These are phyloP conservation scores for Agaricus blazei DNA, from an alignment of 768 basidiomycete species.

Conservation along the genomic window DNA sequence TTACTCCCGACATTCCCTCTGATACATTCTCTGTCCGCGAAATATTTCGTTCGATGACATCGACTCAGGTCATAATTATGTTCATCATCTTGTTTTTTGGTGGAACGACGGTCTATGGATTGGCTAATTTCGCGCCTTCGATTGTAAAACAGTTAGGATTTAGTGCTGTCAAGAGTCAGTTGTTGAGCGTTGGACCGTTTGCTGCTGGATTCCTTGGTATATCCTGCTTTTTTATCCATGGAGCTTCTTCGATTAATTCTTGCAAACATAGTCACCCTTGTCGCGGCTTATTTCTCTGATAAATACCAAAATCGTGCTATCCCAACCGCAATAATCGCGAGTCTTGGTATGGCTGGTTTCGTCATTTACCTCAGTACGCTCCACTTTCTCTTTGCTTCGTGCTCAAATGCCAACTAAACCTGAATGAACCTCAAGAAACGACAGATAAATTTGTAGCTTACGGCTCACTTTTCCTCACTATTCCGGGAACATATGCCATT, in stretches of 20 bases:
- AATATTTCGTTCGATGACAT: slow-evolving; percentile 23
- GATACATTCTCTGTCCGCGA: slow-evolving; percentile 28
- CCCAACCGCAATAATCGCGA: no score
- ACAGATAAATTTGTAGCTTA: slow-evolving; percentile 21
- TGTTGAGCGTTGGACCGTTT: slow-evolving; percentile 38
- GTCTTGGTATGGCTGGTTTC: slow-evolving; percentile 16
- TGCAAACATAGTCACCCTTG: no score
- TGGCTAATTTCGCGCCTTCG: slow-evolving; percentile 32
- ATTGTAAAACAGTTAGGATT: slow-evolving; percentile 48
- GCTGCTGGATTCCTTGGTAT: slow-evolving; percentile 28
- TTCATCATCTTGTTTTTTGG: slow-evolving; percentile 30
- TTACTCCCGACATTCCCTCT: slow-evolving; percentile 13
- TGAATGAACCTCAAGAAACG: slow-evolving; percentile 13
- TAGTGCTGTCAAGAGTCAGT: slow-evolving; percentile 26
- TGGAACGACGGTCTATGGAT: slow-evolving; percentile 30
- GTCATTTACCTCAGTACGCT: slow-evolving; percentile 22
- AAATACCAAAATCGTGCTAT: no score
- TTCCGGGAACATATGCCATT: slow-evolving; percentile 27
- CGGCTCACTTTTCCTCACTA: slow-evolving; percentile 28
- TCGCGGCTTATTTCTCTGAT: no score
- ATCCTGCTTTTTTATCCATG: slow-evolving; percentile 1
- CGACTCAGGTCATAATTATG: slow-evolving; percentile 28
- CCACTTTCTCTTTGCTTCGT: background rate
- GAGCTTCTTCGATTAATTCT: no score
- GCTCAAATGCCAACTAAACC: background rate